Percentiles rank a stretch among this genome's conserved stretches.
Evolutionary conservation across 2,329 filamentous ascomycete species (phyloP).

Genomic region (Alternaria sp.): DNA sequence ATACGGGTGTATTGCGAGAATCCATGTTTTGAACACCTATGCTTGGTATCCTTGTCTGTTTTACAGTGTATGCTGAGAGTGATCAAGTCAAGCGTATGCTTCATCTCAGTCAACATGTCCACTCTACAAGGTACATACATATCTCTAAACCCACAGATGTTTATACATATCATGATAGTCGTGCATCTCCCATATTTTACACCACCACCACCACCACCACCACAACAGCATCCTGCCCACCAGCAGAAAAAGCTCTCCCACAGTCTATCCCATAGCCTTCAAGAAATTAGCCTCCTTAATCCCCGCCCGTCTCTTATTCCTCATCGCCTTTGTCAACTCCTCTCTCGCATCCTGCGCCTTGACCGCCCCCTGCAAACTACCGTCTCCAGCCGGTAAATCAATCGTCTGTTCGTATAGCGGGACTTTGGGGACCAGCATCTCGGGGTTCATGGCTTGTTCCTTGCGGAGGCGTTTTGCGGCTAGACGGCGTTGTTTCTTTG

Average conservation of each 20-base stretch:
- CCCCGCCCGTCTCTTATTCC: conserved; percentile 73
- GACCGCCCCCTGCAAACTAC: conserved; percentile 55
- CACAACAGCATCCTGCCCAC: not conserved
- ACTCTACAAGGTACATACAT: not conserved
- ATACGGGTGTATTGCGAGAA: not conserved
- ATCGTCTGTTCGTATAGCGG: conserved; percentile 79
- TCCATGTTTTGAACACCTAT: not conserved
- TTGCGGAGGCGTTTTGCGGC: conserved; percentile 71
- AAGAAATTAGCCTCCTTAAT: conserved; percentile 90
- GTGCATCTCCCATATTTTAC: not conserved
- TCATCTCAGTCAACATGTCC: not conserved
- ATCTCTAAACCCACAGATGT: not conserved
- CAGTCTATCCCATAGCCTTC: conserved; percentile 68
- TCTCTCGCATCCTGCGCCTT: conserved; percentile 60
- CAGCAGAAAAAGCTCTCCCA: not conserved
- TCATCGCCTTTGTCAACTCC: conserved; percentile 73
- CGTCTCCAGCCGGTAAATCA: conserved; percentile 68
- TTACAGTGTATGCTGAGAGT: not conserved
- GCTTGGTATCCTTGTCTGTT: not conserved
- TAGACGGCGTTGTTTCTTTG: conserved; percentile 77
- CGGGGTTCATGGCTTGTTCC: conserved; percentile 70
- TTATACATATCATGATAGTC: not conserved
- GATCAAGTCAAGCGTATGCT: not conserved
- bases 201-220: not conserved
- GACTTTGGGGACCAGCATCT: conserved; percentile 67